Base-by-base conservation (phyloP, 108 stramenopile genomes). In the Stephanodiscus minutulus region DNA sequence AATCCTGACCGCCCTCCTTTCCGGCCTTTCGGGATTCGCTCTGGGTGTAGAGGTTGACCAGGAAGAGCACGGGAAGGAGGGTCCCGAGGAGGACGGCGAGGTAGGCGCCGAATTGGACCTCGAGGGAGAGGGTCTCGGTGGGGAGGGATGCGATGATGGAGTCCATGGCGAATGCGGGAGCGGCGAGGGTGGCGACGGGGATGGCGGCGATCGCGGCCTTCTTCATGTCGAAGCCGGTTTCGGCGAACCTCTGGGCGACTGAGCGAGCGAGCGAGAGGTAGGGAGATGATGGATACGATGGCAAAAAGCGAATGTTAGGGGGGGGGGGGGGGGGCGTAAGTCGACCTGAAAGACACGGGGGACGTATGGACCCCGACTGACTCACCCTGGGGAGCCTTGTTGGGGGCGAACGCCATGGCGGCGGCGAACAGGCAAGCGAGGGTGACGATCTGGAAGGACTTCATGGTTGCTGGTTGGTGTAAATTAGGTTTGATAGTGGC, bases 91-190 rank as follows among this genome's bases (percentile, higher is more conserved):
- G 87, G 18, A 97, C 93, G 61, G 96, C 96, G 74, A 97, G 83
- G 87, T 94, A 97, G 41, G 96, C 96, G 72, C 94, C 94, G 82
- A 92, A 92, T 72, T 91, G 90, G 82, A 95, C 94, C 82, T 95
- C 88, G 72, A 92, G 86, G 72, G 91, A 80, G 57, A 95, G 65
- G 44, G 90, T 85, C 64, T 89, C 86, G 68, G 91, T 86, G 48
- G 94, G 94, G 57, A 95, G 85, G 35, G 77, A 72, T 50, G 81
- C 88, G 48, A 94, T 71, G 74, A 94, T 84, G 62, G 90, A 91
- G 79, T 94, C 90, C 66, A 91, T 68, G 55, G 94, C 94, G 77
- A 92, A 91, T 49, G 90, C 89, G 54, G 94, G 91, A 48, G 87
- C 75, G 35, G 89, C 79, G 48, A 88, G 56, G 63, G 86, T 77